phyloP scores from a whole-genome alignment of 306 rosid genomes.

The Fragaria iinumae region DNA sequence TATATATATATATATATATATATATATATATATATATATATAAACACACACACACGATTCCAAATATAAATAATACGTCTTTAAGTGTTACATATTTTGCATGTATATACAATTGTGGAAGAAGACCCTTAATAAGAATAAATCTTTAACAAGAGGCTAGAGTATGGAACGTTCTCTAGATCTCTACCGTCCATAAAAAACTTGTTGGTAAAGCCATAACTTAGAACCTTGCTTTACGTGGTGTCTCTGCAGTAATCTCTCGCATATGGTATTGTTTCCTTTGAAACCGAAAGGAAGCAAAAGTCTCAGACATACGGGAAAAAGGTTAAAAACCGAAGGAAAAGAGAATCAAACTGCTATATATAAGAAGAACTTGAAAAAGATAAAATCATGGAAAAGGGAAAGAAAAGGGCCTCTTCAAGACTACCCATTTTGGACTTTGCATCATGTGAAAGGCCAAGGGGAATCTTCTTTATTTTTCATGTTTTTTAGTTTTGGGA shows the following conservation, averaged over 20 bases:
- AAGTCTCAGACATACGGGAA: constrained; percentile 5
- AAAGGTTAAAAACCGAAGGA: constrained; percentile 12
- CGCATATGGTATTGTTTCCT: constrained; percentile 4
- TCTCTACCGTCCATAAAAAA: constrained; percentile 26
- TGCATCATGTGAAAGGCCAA: constrained; percentile 4
- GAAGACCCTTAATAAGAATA: neutral
- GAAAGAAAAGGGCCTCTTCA: constrained; percentile 19
- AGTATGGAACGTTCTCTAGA: neutral
- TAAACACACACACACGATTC: too few relatives aligned
- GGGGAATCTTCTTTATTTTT: neutral
- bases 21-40: too few relatives aligned
- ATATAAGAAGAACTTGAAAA: neutral
- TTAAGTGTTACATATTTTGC: too few relatives aligned
- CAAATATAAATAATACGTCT: too few relatives aligned
- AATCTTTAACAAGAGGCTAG: neutral
- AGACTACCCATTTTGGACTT: constrained; percentile 6
- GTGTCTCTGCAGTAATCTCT: neutral
- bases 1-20: too few relatives aligned
- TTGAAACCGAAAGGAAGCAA: constrained; percentile 26
- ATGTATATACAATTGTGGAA: neutral
- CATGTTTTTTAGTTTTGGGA: neutral
- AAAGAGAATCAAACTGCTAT: constrained; percentile 12
- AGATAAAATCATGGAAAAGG: constrained; percentile 28
- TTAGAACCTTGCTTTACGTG: neutral
- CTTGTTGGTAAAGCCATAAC: constrained; percentile 29